Percentiles rank a stretch among this genome's conserved stretches.
Evolutionary conservation across 306 rosid genomes (phyloP).

Genomic region (Erythrophleum fordii): DNA sequence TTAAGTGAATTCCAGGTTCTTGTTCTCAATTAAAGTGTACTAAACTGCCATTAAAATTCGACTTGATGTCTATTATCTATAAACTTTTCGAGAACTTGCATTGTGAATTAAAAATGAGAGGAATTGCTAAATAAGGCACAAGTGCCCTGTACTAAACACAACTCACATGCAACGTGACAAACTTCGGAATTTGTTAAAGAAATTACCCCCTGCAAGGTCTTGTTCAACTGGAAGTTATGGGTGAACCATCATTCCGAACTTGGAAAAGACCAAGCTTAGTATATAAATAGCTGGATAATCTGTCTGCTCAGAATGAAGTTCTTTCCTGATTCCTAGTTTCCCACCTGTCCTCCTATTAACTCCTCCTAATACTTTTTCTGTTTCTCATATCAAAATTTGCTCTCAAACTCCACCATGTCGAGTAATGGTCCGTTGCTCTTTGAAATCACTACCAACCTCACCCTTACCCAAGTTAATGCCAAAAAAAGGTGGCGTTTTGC

Average conservation of each 20-base stretch:
- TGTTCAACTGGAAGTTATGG: constrained; percentile 40
- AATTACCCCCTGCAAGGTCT: too few species aligned
- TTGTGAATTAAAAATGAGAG: neutral
- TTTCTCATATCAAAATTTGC: neutral
- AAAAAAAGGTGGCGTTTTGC: constrained; percentile 74
- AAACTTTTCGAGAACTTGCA: neutral
- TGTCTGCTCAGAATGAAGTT: constrained; percentile 34
- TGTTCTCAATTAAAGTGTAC: neutral
- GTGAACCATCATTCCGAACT: constrained; percentile 20
- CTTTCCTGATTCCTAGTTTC: constrained; percentile 28
- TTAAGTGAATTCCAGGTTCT: neutral
- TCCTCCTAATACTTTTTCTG: neutral
- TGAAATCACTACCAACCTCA: constrained; percentile 34
- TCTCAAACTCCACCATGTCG: constrained; percentile 38
- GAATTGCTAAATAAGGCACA: neutral
- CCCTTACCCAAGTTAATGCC: constrained; percentile 36
- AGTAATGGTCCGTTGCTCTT: constrained; percentile 34
- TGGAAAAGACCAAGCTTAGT: neutral
- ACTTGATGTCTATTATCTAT: neutral
- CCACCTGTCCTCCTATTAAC: too few species aligned
- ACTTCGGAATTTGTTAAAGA: neutral
- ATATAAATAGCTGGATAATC: neutral
- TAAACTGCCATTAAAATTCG: neutral
- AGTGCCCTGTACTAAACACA: too few species aligned
- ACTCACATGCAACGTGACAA: constrained; percentile 16